A percentile compares a stretch with the other conserved stretches of the same genome.
These are phyloP conservation scores for Tricladium varicosporioides DNA, from an alignment of 2,329 filamentous ascomycete genomes.

Conservation along the genomic window DNA sequence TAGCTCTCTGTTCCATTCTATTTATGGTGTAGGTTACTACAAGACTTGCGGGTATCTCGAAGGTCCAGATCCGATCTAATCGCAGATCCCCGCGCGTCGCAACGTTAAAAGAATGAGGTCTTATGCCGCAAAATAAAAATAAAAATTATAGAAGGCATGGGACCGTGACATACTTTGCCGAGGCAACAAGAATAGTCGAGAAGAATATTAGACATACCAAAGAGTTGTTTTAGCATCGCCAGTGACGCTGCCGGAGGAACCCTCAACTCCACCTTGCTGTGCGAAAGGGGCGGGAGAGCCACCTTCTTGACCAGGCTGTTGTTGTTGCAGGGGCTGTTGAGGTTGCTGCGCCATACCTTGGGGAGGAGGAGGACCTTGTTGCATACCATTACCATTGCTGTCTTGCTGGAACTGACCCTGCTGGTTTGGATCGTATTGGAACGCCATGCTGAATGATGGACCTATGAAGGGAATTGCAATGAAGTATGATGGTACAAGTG, in stretches of 20 bases:
- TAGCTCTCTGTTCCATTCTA: conserved; percentile 34
- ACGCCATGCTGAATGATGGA: conserved; percentile 53
- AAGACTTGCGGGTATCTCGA: conserved; percentile 25
- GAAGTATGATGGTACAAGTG: no score
- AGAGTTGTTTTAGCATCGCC: conserved; percentile 56
- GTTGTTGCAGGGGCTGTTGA: conserved; percentile 21
- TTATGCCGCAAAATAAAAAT: no score
- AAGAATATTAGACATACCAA: conserved; percentile 40
- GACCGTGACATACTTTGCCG: not conserved
- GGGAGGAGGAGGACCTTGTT: conserved; percentile 44
- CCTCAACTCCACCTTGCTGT: conserved; percentile 38
- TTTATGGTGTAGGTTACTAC: conserved; percentile 11
- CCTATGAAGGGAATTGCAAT: no score
- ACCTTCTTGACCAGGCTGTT: conserved; percentile 61
- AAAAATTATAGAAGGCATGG: no score
- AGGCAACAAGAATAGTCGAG: not conserved
- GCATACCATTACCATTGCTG: conserved; percentile 40
- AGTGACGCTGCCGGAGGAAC: conserved; percentile 36
- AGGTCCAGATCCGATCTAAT: not conserved
- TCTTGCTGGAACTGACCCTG: conserved; percentile 53
- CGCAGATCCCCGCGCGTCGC: no score
- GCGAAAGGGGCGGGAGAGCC: conserved; percentile 49
- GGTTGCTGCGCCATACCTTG: conserved; percentile 39
- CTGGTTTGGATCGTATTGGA: conserved; percentile 63
- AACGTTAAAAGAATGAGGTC: no score